Base-by-base conservation (phyloP, 495 filamentous ascomycete species). In the Penicillium atrosanguineum region DNA sequence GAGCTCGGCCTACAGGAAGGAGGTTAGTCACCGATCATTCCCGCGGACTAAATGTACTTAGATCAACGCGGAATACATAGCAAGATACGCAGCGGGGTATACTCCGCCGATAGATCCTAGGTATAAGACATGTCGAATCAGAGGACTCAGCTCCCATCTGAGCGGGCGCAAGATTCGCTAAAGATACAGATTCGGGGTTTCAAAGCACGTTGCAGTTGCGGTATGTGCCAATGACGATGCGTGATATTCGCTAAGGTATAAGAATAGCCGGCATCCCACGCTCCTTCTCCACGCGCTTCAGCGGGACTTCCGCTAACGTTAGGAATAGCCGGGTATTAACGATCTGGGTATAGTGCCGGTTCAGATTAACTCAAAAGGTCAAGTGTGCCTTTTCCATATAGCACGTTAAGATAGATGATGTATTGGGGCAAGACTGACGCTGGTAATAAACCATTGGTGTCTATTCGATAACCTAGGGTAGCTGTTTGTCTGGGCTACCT, bases 211-310 rank as follows among this genome's bases (percentile, higher is more conserved):
- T 6, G 28, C 7, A 9, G 28, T 9, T 31, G 28, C 28, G 7
- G 11, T 14, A 39, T 39, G 37, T n/a, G 4, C 2, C 2, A 38
- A 16, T 34, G 48, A 21, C 4, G n/a, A 44, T 29, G 41, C 50
- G 42, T 29, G 47, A 52, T 56, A 52, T 56, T 51, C 60, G 48
- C 53, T 56, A 63, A 64, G 44, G 48, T 64, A 64, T 61, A 64
- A 61, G 61, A 44, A 55, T 61, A 64, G 37, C 48, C 61, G 61
- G 46, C 5, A 28, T n/a, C 23, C 20, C 20, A 20, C 39, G n/a
- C 26, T 49, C 40, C 28, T 42, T 42, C 7, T 51, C 45, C 29
- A 55, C 55, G 38, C 50, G 29, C n/a, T 29, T 16, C 40, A 36
- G 42, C 38, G 43, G 47, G 38, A 34, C 25, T 19, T 52, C 46